Evolutionary conservation across 441 rosid species (phyloP).

Genomic region (Biscutella auriculata): DNA sequence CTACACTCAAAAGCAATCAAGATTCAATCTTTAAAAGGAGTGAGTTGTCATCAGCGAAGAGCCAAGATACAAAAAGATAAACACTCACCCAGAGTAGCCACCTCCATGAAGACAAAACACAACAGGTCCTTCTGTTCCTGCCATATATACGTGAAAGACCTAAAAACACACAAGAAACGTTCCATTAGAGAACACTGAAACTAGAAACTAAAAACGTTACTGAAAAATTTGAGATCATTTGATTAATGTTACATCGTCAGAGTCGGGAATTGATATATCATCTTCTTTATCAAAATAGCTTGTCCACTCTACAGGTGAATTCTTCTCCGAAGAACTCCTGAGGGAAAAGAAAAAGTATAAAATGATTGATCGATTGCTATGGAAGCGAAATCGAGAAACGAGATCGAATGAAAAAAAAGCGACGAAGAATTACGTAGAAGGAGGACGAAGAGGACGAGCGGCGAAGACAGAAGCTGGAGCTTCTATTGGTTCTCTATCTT

Average conservation of each 20-base stretch:
- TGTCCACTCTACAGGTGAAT: constrained; percentile 62
- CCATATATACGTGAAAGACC: constrained; percentile 89
- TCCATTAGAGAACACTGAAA: constrained; percentile 22
- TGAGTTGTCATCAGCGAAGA: background rate
- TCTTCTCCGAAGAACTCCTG: constrained; percentile 49
- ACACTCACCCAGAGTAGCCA: constrained; percentile 80
- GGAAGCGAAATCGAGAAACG: too few relatives aligned
- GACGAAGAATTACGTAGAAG: constrained; percentile 24
- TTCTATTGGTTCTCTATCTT: constrained; percentile 3
- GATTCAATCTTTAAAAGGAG: background rate
- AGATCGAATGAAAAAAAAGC: background rate
- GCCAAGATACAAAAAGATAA: background rate
- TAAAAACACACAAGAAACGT: constrained; percentile 27
- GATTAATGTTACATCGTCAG: constrained; percentile 44
- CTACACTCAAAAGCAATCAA: background rate
- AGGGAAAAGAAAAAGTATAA: background rate
- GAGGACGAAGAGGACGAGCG: constrained; percentile 26
- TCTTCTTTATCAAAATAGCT: constrained; percentile 63
- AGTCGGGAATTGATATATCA: constrained; percentile 51
- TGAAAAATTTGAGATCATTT: constrained; percentile 4
- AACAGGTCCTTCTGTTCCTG: constrained; percentile 85
- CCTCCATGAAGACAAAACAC: constrained; percentile 94
- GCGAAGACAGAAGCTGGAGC: constrained; percentile 26
- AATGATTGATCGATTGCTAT: too few relatives aligned
- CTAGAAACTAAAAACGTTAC: background rate